Evolutionary conservation across 345 rosid genomes (phyloP).

Genomic region (Populus alba): DNA sequence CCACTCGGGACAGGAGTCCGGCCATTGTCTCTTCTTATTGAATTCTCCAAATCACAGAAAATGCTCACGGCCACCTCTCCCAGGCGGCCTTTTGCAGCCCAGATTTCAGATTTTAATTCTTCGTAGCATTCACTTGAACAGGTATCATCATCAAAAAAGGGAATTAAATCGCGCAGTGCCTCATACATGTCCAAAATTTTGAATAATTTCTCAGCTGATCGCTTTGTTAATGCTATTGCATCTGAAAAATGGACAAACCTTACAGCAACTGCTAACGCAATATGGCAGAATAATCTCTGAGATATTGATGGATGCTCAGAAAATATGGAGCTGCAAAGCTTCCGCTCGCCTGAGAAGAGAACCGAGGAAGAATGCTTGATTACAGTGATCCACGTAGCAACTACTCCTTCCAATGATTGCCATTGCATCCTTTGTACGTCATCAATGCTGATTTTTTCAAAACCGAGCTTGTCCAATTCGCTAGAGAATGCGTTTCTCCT

Average conservation of each 20-base stretch:
- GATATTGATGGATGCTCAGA: constrained; percentile 32
- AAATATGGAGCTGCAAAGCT: constrained; percentile 49
- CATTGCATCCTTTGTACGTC: constrained; percentile 77
- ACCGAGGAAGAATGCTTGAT: constrained; percentile 50
- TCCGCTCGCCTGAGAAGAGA: constrained; percentile 54
- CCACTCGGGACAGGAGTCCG: constrained; percentile 80
- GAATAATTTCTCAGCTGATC: constrained; percentile 74
- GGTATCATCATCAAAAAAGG: neutral
- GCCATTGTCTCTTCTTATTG: constrained; percentile 62
- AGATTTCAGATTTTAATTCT: constrained; percentile 43
- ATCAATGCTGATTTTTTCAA: constrained; percentile 69
- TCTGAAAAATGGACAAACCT: constrained; percentile 71
- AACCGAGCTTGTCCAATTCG: constrained; percentile 52
- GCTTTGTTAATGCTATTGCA: constrained; percentile 66
- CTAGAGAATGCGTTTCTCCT: constrained; percentile 61
- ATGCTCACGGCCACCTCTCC: constrained; percentile 70
- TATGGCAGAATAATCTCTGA: constrained; percentile 43
- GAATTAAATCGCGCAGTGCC: constrained; percentile 51
- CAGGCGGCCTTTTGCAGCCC: constrained; percentile 43
- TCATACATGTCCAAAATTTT: constrained; percentile 80
- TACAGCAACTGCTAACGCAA: constrained; percentile 44
- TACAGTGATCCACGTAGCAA: constrained; percentile 57
- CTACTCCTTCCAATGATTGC: constrained; percentile 72
- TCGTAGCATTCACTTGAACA: constrained; percentile 15
- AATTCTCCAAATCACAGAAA: constrained; percentile 67